These are phyloP conservation scores for Hanseniaspora occidentalis DNA, from an alignment of 805 yeast genomes.

Conservation along the genomic window DNA sequence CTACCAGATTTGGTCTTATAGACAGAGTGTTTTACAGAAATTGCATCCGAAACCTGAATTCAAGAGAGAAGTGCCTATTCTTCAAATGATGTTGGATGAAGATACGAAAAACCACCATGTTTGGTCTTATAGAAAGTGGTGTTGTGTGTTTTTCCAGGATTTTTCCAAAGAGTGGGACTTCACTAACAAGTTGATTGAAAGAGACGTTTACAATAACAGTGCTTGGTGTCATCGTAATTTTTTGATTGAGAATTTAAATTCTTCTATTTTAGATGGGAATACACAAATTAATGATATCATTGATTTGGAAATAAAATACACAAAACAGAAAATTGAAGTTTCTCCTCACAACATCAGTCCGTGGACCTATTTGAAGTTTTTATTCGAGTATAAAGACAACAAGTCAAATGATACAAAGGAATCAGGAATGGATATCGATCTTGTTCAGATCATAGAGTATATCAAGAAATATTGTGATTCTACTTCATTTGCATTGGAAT, in stretches of 20 bases:
- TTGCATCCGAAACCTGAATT: constrained; percentile 25
- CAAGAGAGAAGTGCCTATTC: constrained; percentile 51
- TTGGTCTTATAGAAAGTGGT: constrained; percentile 89
- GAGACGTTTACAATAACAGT: constrained; percentile 77
- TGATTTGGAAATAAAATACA: constrained; percentile 41
- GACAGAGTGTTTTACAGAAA: constrained; percentile 49
- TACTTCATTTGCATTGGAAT: constrained; percentile 51
- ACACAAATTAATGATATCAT: constrained; percentile 14
- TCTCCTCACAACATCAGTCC: constrained; percentile 76
- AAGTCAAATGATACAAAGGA: constrained; percentile 29
- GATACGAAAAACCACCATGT: constrained; percentile 93
- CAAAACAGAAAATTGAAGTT: constrained; percentile 32
- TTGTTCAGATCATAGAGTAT: constrained; percentile 27
- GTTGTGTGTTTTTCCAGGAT: constrained; percentile 43
- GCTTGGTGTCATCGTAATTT: constrained; percentile 87
- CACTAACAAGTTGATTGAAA: constrained; percentile 33
- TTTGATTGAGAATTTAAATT: constrained; percentile 24
- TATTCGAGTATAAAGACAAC: constrained; percentile 24
- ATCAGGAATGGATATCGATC: too few species aligned
- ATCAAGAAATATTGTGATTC: constrained; percentile 12
- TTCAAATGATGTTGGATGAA: constrained; percentile 54
- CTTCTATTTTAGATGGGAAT: constrained; percentile 6
- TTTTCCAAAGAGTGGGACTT: constrained; percentile 40
- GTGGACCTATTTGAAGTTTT: constrained; percentile 73
- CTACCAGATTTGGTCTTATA: constrained; percentile 95